Conservation (phyloP, 768 basidiomycete species). For the Leucogyrophana mollusca region DNA sequence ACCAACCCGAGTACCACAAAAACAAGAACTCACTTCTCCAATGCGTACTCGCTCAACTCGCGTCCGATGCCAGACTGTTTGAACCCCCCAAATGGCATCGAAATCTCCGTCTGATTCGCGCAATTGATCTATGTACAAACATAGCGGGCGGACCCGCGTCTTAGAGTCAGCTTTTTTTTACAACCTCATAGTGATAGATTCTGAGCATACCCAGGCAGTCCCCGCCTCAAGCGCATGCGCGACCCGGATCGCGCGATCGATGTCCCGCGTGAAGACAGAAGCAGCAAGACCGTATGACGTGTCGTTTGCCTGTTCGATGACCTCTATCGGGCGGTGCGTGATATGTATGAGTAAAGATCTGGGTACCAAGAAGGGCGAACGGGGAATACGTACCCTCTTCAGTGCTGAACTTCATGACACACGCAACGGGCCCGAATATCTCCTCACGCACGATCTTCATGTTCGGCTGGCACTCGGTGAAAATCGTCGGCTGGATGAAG, state of each 20-base stretch:
- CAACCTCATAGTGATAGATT: no score
- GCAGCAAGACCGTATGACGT: conserved; percentile 47
- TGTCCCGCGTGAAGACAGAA: conserved; percentile 47
- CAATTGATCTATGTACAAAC: conserved; percentile 38
- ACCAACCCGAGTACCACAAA: neutral
- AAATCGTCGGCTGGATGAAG: conserved; percentile 46
- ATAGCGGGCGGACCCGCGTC: no score
- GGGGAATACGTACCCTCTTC: conserved; percentile 25
- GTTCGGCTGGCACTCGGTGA: conserved; percentile 40
- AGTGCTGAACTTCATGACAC: conserved; percentile 43
- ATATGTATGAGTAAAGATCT: neutral
- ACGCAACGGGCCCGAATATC: conserved; percentile 50
- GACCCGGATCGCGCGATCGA: conserved; percentile 39
- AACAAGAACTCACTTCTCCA: conserved; percentile 37
- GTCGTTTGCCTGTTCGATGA: conserved; percentile 38
- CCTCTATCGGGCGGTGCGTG: conserved; percentile 21
- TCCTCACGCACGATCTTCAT: conserved; percentile 45
- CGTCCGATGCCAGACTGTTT: conserved; percentile 74
- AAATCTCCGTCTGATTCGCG: conserved; percentile 40
- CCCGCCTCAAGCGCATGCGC: conserved; percentile 45
- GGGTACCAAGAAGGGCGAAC: neutral
- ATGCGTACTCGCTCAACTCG: conserved; percentile 66
- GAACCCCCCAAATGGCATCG: conserved; percentile 69
- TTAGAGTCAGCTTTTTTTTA: no score
- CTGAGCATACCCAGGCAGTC: conserved; percentile 67